phyloP scores from a whole-genome alignment of 176 grass and related monocot genomes.

The Eremochloa ophiuroides region DNA sequence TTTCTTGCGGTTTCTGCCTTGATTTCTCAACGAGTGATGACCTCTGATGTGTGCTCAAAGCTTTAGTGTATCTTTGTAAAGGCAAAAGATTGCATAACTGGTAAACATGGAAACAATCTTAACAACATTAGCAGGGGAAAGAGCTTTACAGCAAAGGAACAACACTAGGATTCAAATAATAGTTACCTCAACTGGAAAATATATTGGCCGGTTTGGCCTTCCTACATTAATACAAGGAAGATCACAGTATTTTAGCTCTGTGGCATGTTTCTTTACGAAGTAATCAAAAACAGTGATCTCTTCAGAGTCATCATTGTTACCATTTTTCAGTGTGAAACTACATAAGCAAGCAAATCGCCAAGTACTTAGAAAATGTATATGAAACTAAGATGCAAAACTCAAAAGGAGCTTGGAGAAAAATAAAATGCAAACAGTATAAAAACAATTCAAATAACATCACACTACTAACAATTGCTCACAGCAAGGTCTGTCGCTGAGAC shows the following conservation, averaged over 20 bases:
- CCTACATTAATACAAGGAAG: slow-evolving; percentile 10
- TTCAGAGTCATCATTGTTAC: neutral
- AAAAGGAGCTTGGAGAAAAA: neutral
- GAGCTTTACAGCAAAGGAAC: neutral
- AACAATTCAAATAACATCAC: neutral
- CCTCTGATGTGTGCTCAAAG: slow-evolving; percentile 36
- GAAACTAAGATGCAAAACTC: neutral
- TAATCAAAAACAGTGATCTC: slow-evolving; percentile 5
- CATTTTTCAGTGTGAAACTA: slow-evolving; percentile 13
- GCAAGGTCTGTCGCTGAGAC: neutral
- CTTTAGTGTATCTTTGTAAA: slow-evolving; percentile 64
- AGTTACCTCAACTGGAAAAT: slow-evolving; percentile 9
- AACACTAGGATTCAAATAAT: neutral
- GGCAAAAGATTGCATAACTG: slow-evolving; percentile 46
- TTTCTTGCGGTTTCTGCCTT: slow-evolving; percentile 4
- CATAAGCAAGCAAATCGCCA: neutral
- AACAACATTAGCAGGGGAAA: neutral
- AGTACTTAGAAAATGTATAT: neutral
- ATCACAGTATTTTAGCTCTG: neutral
- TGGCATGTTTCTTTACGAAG: neutral
- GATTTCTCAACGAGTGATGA: slow-evolving; percentile 58
- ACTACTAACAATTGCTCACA: neutral
- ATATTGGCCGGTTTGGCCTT: neutral
- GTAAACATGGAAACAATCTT: neutral
- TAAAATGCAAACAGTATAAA: neutral